Conservation (phyloP, 2,329 filamentous ascomycete species). For the Coniochaeta sp. region DNA sequence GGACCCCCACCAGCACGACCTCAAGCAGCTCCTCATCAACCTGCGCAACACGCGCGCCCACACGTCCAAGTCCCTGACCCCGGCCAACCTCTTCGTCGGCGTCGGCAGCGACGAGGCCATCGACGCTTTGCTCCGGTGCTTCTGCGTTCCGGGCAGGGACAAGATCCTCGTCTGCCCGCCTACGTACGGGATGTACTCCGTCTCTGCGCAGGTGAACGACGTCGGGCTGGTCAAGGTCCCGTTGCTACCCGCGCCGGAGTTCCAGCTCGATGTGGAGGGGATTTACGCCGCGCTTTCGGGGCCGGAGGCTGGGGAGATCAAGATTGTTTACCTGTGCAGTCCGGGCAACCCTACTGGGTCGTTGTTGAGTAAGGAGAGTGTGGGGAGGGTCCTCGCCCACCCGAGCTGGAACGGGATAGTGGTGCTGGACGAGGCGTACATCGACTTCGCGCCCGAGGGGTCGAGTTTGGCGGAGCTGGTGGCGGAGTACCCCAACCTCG, state of each 20-base stretch:
- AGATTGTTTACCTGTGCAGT: constrained; percentile 87
- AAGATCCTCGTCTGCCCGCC: constrained; percentile 92
- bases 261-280: constrained; percentile 64
- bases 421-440: constrained; percentile 88
- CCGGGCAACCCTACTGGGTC: constrained; percentile 91
- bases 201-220: constrained; percentile 93
- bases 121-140: constrained; percentile 86
- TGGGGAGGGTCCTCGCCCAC: constrained; percentile 70
- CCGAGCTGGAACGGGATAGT: constrained; percentile 93
- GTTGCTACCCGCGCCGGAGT: constrained; percentile 62
- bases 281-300: constrained; percentile 61
- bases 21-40: constrained; percentile 82
- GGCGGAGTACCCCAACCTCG: constrained; percentile 85
- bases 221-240: constrained; percentile 81
- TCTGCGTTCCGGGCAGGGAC: constrained; percentile 81
- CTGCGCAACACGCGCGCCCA: constrained; percentile 82
- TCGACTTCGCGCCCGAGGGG: constrained; percentile 76
- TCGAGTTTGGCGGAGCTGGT: constrained; percentile 89
- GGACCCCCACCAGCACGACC: constrained; percentile 82
- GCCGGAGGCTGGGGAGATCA: constrained; percentile 49
- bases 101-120: constrained; percentile 97
- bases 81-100: constrained; percentile 86
- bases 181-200: constrained; percentile 97
- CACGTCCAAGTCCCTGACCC: constrained; percentile 64
- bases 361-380: constrained; percentile 66